phyloP scores from a whole-genome alignment of 345 rosid genomes.

The Turnera subulata region DNA sequence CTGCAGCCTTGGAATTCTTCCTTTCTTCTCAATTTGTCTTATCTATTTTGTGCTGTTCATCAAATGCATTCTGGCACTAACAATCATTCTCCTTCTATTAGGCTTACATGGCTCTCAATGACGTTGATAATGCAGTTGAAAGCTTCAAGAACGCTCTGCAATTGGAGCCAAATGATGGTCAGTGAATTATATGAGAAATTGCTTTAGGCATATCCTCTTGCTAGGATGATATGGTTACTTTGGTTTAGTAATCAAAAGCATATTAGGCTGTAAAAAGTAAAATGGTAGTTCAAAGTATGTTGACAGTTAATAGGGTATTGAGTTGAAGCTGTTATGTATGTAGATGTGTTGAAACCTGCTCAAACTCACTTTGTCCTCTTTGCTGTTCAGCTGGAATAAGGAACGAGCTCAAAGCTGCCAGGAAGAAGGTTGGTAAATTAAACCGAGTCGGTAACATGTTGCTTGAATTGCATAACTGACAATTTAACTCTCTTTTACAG shows the following conservation, averaged over 20 bases:
- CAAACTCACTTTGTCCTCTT: slow-evolving; percentile 8
- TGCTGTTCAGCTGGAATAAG: slow-evolving; percentile 69
- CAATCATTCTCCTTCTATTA: slow-evolving; percentile 19
- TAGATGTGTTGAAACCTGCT: too few species aligned
- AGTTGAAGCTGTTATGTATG: too few species aligned
- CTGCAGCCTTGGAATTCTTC: not conserved
- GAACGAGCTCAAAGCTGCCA: slow-evolving; percentile 72
- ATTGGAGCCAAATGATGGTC: slow-evolving; percentile 90
- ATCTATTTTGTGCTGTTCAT: not conserved
- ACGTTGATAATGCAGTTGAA: slow-evolving; percentile 88
- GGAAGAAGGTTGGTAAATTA: slow-evolving; percentile 63
- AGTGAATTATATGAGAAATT: slow-evolving; percentile 3
- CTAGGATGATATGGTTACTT: not conserved
- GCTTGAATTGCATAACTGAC: not conserved
- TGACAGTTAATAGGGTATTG: too few species aligned
- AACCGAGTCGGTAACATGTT: not conserved
- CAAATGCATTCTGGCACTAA: not conserved
- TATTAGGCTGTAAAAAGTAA: too few species aligned
- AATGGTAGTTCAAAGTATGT: too few species aligned
- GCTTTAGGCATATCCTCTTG: too few species aligned
- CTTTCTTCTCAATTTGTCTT: too few species aligned
- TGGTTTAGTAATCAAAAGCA: not conserved
- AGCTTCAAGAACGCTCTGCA: slow-evolving; percentile 82
- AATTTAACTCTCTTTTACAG: slow-evolving; percentile 37
- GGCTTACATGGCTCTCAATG: slow-evolving; percentile 94